A percentile compares a stretch with the other conserved stretches of the same genome.
These are phyloP conservation scores for Hypoxylon crocopeplum DNA, from an alignment of 495 filamentous ascomycete genomes.

Conservation along the genomic window DNA sequence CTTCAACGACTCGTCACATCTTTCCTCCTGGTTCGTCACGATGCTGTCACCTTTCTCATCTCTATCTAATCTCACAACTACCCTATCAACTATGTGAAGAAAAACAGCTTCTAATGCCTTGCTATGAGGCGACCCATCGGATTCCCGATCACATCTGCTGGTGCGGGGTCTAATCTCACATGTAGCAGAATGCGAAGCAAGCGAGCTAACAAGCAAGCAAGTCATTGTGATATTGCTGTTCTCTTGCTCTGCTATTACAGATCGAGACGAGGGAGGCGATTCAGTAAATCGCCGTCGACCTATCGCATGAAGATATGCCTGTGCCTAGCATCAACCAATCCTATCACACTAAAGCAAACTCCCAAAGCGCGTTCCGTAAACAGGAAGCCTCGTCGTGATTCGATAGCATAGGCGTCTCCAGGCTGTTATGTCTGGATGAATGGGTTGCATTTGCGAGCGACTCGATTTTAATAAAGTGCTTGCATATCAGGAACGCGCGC, in stretches of 20 bases:
- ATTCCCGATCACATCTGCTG: slow-evolving; percentile 27
- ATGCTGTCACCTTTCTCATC: not conserved
- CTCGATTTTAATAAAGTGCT: slow-evolving; percentile 28
- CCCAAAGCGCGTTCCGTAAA: slow-evolving; percentile 22
- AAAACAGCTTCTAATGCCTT: slow-evolving; percentile 19
- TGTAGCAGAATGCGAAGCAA: slow-evolving; percentile 14
- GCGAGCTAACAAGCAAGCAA: slow-evolving; percentile 6
- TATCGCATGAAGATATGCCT: slow-evolving; percentile 18
- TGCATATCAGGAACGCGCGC: slow-evolving; percentile 40
- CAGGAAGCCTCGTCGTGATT: slow-evolving; percentile 24
- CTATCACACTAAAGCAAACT: slow-evolving; percentile 1
- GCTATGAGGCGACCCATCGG: slow-evolving; percentile 21
- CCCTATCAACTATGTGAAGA: slow-evolving; percentile 8
- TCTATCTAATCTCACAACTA: slow-evolving; percentile 22
- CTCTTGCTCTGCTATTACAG: slow-evolving; percentile 8
- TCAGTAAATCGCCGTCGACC: slow-evolving; percentile 10
- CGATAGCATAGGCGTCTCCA: slow-evolving; percentile 22
- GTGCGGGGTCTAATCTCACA: slow-evolving; percentile 33
- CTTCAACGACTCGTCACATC: slow-evolving; percentile 22
- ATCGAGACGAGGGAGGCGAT: slow-evolving; percentile 19
- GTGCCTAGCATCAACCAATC: slow-evolving; percentile 26
- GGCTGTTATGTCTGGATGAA: slow-evolving; percentile 29
- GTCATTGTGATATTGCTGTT: slow-evolving; percentile 9
- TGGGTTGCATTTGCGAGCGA: slow-evolving; percentile 30
- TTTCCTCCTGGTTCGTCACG: slow-evolving; percentile 19